Conservation (phyloP, 768 basidiomycete species). For the Tulasnella sp. region DNA sequence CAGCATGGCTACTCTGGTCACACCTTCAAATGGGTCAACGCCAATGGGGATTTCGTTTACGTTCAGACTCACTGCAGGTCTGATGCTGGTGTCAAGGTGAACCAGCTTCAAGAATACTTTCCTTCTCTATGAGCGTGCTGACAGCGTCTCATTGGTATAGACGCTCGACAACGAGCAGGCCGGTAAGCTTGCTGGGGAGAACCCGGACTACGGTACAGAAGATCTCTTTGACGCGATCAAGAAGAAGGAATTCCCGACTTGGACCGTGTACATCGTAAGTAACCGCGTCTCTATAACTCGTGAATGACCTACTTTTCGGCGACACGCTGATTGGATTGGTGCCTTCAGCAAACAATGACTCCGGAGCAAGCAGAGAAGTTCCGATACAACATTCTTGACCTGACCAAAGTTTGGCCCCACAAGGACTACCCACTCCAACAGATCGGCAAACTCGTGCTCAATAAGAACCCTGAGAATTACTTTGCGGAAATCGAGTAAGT, state of each 20-base stretch:
- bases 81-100: not conserved
- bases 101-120: too few relatives aligned
- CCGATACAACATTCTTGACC: slow-evolving; percentile 73
- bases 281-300: not conserved
- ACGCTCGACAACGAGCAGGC: slow-evolving; percentile 63
- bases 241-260: slow-evolving; percentile 28
- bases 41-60: slow-evolving; percentile 22
- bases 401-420: slow-evolving; percentile 50
- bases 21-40: slow-evolving; percentile 31
- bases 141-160: slow-evolving; percentile 30
- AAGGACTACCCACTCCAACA: slow-evolving; percentile 29
- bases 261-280: slow-evolving; percentile 23
- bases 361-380: slow-evolving; percentile 80
- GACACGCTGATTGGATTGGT: slow-evolving; percentile 14
- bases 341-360: slow-evolving; percentile 76
- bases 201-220: slow-evolving; percentile 30
- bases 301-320: not conserved
- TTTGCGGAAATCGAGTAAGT: slow-evolving; percentile 27
- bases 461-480: slow-evolving; percentile 32
- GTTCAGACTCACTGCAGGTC: slow-evolving; percentile 7
- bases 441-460: slow-evolving; percentile 31
- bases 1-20: slow-evolving; percentile 78
- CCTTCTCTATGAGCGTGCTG: not conserved
- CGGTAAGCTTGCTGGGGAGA: slow-evolving; percentile 50
- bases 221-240: slow-evolving; percentile 35